Evolutionary conservation across 2,329 filamentous ascomycete genomes (phyloP).

Genomic region (Alternaria consortialis): DNA sequence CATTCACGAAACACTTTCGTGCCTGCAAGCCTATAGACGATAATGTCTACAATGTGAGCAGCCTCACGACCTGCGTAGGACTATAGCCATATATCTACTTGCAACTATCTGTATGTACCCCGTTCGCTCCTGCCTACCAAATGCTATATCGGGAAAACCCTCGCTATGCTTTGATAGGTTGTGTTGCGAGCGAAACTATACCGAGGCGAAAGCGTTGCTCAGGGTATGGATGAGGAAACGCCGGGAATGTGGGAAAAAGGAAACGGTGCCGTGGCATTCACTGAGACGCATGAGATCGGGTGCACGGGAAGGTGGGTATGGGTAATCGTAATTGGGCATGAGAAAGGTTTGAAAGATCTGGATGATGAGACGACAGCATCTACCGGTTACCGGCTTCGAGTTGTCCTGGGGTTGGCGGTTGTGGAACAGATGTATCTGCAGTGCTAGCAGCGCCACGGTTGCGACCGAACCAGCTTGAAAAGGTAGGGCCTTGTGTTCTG

Average conservation of each 20-base stretch:
- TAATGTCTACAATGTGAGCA: not conserved
- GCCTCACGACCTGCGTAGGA: not conserved
- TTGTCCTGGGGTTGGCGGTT: slow-evolving; percentile 46
- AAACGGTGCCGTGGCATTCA: not conserved
- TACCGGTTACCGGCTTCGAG: slow-evolving; percentile 50
- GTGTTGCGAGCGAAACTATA: not conserved
- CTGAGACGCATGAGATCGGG: not conserved
- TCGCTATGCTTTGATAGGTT: slow-evolving; percentile 1
- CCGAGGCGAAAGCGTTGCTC: not conserved
- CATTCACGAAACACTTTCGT: not conserved
- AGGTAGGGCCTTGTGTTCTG: slow-evolving; percentile 26
- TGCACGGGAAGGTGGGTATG: not conserved
- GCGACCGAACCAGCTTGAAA: slow-evolving; percentile 43
- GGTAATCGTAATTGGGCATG: slow-evolving; percentile 13
- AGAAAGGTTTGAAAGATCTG: slow-evolving; percentile 3
- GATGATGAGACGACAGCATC: not conserved
- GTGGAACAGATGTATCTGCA: slow-evolving; percentile 21
- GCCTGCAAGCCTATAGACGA: not conserved
- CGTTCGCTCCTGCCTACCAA: not conserved
- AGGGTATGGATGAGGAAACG: not conserved
- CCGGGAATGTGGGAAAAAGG: not conserved
- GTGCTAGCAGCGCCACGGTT: slow-evolving; percentile 29
- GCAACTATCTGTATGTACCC: not conserved
- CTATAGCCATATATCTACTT: not conserved
- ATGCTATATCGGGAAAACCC: not conserved